Conservation (phyloP, 805 yeast species). For the Naumovozyma dairenensis region DNA sequence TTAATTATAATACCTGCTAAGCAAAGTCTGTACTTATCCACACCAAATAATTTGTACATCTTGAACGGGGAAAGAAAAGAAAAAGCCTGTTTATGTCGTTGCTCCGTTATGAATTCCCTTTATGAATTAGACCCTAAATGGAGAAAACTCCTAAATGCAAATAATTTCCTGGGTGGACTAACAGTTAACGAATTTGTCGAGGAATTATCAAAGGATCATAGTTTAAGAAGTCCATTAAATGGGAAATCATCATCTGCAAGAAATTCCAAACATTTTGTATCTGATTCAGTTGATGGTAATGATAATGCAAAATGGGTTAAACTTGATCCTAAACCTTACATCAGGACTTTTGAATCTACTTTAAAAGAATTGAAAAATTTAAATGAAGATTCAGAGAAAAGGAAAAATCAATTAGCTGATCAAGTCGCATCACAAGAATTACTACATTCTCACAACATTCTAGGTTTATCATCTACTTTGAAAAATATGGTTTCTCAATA, state of each 20-base stretch:
- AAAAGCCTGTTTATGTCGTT: slow-evolving; percentile 14
- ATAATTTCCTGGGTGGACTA: slow-evolving; percentile 57
- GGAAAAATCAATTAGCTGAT: slow-evolving; percentile 42
- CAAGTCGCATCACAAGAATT: slow-evolving; percentile 54
- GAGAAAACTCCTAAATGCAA: slow-evolving; percentile 43
- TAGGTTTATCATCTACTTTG: slow-evolving; percentile 29
- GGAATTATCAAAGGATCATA: slow-evolving; percentile 59
- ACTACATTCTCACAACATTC: slow-evolving; percentile 57
- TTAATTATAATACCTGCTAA: too few relatives aligned
- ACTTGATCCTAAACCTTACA: slow-evolving; percentile 88
- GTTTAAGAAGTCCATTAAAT: slow-evolving; percentile 8
- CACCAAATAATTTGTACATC: too few relatives aligned
- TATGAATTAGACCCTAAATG: slow-evolving; percentile 60
- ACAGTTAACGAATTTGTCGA: slow-evolving; percentile 76
- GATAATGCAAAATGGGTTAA: slow-evolving; percentile 12
- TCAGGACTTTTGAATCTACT: slow-evolving; percentile 84
- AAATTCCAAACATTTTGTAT: slow-evolving; percentile 1
- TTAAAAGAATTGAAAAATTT: slow-evolving; percentile 59
- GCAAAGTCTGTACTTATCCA: too few relatives aligned
- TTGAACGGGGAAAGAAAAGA: background rate
- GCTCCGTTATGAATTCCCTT: slow-evolving; percentile 38
- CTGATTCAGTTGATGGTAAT: slow-evolving; percentile 5
- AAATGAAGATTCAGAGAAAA: slow-evolving; percentile 42
- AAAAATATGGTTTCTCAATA: slow-evolving; percentile 15
- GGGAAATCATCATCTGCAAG: background rate